Conservation (phyloP, 331 rosid species). For the Pyrus hybrid region DNA sequence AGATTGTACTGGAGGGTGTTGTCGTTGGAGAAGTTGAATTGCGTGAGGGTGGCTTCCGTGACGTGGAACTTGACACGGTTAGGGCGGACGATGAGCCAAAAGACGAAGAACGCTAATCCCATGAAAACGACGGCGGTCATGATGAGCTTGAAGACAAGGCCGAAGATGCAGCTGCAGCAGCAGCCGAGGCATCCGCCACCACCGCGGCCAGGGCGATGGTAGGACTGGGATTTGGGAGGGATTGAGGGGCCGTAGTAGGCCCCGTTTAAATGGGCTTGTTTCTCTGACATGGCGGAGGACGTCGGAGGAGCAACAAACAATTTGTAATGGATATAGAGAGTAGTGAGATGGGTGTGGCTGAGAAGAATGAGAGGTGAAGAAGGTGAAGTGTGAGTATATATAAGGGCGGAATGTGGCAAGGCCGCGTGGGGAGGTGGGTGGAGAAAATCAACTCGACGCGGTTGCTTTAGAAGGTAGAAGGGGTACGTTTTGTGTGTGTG, state of each 20-base stretch:
- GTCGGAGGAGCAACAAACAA: not conserved
- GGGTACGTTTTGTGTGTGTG: not conserved
- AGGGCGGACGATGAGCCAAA: constrained; percentile 77
- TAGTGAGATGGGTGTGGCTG: not conserved
- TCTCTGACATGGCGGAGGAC: constrained; percentile 24
- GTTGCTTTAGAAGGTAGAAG: constrained; percentile 6
- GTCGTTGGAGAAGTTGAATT: constrained; percentile 39
- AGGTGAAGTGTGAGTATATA: not conserved
- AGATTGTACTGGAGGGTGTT: constrained; percentile 51
- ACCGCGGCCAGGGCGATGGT: constrained; percentile 16
- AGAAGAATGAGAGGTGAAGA: not conserved
- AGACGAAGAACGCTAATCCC: constrained; percentile 28
- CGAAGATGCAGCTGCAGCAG: constrained; percentile 32
- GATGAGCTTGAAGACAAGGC: constrained; percentile 47
- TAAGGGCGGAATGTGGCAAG: not conserved
- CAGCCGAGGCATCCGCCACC: constrained; percentile 28
- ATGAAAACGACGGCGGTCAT: constrained; percentile 26
- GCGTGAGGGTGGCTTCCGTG: constrained; percentile 47
- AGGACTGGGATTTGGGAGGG: constrained; percentile 19
- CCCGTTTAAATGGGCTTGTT: constrained; percentile 22
- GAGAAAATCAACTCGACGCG: not conserved
- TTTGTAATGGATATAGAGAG: not conserved
- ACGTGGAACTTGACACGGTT: constrained; percentile 47
- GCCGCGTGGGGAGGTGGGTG: not conserved
- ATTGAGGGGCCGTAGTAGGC: constrained; percentile 37